A percentile compares a stretch with the other conserved stretches of the same genome.
These are phyloP conservation scores for Pseudopyrenochaeta lycopersici DNA, from an alignment of 2,329 filamentous ascomycete genomes.

Conservation along the genomic window DNA sequence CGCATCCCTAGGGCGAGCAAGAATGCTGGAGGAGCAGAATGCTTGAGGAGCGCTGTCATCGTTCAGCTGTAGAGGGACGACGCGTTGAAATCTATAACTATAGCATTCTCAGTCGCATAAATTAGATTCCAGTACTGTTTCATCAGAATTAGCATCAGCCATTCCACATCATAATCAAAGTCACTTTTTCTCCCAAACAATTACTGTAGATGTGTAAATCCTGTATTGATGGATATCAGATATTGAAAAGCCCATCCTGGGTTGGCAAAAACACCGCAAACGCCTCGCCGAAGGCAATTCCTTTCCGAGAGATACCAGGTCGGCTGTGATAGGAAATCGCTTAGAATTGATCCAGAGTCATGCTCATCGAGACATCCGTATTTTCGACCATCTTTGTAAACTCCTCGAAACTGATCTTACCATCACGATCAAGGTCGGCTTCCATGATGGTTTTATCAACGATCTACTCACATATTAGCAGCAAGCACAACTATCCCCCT, in stretches of 20 bases:
- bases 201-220: not conserved
- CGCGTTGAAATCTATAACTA: too few species aligned
- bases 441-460: slow-evolving; percentile 99
- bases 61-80: too few species aligned
- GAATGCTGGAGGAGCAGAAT: too few species aligned
- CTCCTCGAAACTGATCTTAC: slow-evolving; percentile 99
- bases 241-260: slow-evolving; percentile 29
- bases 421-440: slow-evolving; percentile 92
- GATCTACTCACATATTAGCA: slow-evolving; percentile 64
- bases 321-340: slow-evolving; percentile 17
- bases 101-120: too few species aligned
- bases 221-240: slow-evolving; percentile 41
- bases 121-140: too few species aligned
- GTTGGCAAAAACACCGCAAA: slow-evolving; percentile 38
- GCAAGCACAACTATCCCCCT: not conserved
- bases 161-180: too few species aligned
- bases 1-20: too few species aligned
- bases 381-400: slow-evolving; percentile 99
- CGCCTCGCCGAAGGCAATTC: slow-evolving; percentile 42
- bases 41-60: too few species aligned
- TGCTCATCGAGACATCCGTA: slow-evolving; percentile 76
- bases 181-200: too few species aligned
- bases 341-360: slow-evolving; percentile 68
- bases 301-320: slow-evolving; percentile 25
- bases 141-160: too few species aligned